Evolutionary conservation across 192 early-diverging fungal genomes (phyloP).

Genomic region (Linnemannia hyalina): DNA sequence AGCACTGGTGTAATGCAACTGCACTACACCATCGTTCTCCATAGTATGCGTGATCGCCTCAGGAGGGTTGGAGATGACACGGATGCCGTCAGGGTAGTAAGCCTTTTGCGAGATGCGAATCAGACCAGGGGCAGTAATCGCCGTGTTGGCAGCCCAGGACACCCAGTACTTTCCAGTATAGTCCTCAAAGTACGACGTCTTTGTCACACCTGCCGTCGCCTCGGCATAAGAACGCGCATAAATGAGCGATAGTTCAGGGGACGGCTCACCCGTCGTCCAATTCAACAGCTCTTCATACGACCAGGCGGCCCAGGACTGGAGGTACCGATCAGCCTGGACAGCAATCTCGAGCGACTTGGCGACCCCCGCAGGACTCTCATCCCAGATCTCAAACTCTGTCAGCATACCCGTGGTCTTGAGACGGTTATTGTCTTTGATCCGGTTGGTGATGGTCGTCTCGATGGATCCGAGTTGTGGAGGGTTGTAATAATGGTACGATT

Average conservation of each 20-base stretch:
- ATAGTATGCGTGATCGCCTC: conserved; percentile 41
- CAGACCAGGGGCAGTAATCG: conserved; percentile 55
- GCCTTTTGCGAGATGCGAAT: conserved; percentile 40
- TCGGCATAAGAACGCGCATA: conserved; percentile 59
- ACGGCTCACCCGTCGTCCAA: conserved; percentile 3
- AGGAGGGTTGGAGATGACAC: conserved; percentile 52
- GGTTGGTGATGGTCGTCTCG: conserved; percentile 51
- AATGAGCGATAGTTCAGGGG: conserved; percentile 31
- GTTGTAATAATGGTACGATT: conserved; percentile 66
- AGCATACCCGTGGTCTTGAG: conserved; percentile 60
- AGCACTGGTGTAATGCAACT: conserved; percentile 32
- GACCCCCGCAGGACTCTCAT: conserved; percentile 33
- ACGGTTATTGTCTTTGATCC: conserved; percentile 59
- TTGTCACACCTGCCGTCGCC: conserved; percentile 55
- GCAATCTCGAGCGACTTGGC: conserved; percentile 54
- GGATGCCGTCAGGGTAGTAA: conserved; percentile 58
- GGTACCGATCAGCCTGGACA: conserved; percentile 59
- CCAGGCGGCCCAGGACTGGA: conserved; percentile 70
- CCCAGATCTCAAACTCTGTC: conserved; percentile 70
- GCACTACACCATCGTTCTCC: conserved; percentile 29
- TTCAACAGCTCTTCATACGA: conserved; percentile 64
- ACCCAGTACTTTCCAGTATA: conserved; percentile 53
- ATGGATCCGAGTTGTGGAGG: conserved; percentile 61
- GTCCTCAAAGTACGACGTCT: conserved; percentile 52
- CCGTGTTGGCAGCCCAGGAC: conserved; percentile 39